Percentiles rank a stretch among this genome's conserved stretches.
Conservation (phyloP, 345 rosid genomes). For the Rhizophora apiculata region DNA sequence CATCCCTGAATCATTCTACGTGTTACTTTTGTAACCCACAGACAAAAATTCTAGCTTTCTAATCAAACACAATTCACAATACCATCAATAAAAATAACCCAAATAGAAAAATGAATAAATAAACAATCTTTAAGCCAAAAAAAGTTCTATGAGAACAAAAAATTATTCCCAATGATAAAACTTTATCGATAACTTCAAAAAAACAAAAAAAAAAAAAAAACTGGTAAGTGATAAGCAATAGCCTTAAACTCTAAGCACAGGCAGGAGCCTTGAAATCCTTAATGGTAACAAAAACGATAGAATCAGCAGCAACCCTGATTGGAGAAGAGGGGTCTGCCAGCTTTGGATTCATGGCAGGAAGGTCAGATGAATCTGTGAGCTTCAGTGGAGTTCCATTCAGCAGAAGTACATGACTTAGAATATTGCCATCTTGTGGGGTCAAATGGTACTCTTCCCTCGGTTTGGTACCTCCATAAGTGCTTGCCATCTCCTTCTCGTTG, state of each 20-base stretch:
- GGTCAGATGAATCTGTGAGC: conserved; percentile 35
- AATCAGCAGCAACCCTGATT: conserved; percentile 36
- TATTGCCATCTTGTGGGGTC: conserved; percentile 52
- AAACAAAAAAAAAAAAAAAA: too few relatives aligned
- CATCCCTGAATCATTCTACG: too few relatives aligned
- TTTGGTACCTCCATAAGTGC: neutral
- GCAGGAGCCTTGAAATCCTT: conserved; percentile 50
- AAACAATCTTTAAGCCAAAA: neutral
- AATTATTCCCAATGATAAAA: too few relatives aligned
- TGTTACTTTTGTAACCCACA: neutral
- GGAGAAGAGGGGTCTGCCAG: conserved; percentile 33
- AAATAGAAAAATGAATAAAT: neutral
- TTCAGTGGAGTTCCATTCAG: conserved; percentile 49
- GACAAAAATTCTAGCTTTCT: too few relatives aligned
- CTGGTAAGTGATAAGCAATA: neutral
- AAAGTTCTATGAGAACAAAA: neutral
- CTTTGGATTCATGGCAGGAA: conserved; percentile 47
- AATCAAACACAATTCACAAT: too few relatives aligned
- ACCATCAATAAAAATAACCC: neutral
- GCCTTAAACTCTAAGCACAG: conserved; percentile 34
- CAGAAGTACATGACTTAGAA: conserved; percentile 51
- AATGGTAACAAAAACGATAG: conserved; percentile 37
- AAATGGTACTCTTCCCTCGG: conserved; percentile 58
- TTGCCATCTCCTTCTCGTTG: neutral
- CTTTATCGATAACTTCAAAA: too few relatives aligned